Conservation (phyloP, 345 rosid genomes). For the Salix udensis region DNA sequence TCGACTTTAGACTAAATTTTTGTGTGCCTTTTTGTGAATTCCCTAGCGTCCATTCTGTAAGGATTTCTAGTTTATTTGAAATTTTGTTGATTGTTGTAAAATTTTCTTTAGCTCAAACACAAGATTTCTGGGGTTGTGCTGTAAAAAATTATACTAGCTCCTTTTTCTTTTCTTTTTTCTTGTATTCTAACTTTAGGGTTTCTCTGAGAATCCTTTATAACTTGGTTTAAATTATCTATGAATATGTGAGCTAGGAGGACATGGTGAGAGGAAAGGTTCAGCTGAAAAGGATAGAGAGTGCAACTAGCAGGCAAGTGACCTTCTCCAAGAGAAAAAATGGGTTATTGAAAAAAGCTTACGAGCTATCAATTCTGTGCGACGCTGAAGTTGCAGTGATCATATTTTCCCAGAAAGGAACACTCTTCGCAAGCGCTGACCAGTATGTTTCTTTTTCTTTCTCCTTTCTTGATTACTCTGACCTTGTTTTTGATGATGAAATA, state of each 20-base stretch:
- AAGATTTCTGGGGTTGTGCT: neutral
- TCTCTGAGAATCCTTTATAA: neutral
- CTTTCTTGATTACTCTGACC: neutral
- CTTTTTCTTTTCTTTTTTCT: too few species aligned
- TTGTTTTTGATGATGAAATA: neutral
- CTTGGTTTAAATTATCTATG: conserved; percentile 3
- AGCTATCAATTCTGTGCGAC: conserved; percentile 63
- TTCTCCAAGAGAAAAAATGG: conserved; percentile 57
- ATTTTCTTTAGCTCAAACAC: neutral
- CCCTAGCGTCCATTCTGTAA: too few species aligned
- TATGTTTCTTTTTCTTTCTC: conserved; percentile 24
- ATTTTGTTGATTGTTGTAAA: too few species aligned
- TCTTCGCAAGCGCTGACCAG: conserved; percentile 37
- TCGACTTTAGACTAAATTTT: too few species aligned
- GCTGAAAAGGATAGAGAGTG: conserved; percentile 56
- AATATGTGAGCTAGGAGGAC: conserved; percentile 7
- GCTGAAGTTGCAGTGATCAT: conserved; percentile 52
- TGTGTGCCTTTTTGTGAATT: too few species aligned
- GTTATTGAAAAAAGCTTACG: conserved; percentile 55
- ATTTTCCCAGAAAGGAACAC: conserved; percentile 54
- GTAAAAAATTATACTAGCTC: too few species aligned
- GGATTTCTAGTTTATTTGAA: too few species aligned
- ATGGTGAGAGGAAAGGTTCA: conserved; percentile 67
- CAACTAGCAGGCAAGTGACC: conserved; percentile 56
- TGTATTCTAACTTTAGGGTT: conserved; percentile 4